Percentiles rank a stretch among this genome's conserved stretches.
phyloP scores from a whole-genome alignment of 768 basidiomycete species.

The Phallus indusiatus region DNA sequence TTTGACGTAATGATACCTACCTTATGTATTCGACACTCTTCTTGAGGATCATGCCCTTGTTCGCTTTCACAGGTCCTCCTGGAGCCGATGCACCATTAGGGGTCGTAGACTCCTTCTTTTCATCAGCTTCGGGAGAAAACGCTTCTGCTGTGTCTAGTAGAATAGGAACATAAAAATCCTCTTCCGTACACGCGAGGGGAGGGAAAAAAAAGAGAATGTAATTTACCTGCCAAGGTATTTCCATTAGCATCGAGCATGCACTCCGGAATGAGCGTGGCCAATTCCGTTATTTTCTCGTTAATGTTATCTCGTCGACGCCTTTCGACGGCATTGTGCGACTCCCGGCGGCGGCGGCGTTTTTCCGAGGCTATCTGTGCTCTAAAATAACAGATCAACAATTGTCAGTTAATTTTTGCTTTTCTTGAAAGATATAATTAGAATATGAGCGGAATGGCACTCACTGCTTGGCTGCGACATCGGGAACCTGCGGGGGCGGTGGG shows the following conservation, averaged over 20 bases:
- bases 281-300: conserved; percentile 89
- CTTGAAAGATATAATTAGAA: neutral
- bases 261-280: conserved; percentile 83
- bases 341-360: conserved; percentile 70
- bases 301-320: conserved; percentile 82
- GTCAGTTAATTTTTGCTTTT: neutral
- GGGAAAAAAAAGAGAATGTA: neutral
- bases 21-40: conserved; percentile 72
- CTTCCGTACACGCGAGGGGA: neutral
- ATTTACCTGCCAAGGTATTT: conserved; percentile 8
- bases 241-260: conserved; percentile 60
- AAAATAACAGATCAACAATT: conserved; percentile 1
- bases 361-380: conserved; percentile 61
- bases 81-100: neutral
- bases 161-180: neutral
- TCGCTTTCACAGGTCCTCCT: conserved; percentile 64
- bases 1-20: conserved; percentile 18
- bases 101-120: neutral
- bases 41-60: conserved; percentile 88
- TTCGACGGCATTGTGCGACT: conserved; percentile 91
- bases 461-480: conserved; percentile 30
- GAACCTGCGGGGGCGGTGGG: conserved; percentile 13
- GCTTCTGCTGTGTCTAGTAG: neutral
- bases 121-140: neutral
- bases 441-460: conserved; percentile 16